Base-by-base conservation (phyloP, 352 stramenopile genomes). In the Phytophthora quininea region DNA sequence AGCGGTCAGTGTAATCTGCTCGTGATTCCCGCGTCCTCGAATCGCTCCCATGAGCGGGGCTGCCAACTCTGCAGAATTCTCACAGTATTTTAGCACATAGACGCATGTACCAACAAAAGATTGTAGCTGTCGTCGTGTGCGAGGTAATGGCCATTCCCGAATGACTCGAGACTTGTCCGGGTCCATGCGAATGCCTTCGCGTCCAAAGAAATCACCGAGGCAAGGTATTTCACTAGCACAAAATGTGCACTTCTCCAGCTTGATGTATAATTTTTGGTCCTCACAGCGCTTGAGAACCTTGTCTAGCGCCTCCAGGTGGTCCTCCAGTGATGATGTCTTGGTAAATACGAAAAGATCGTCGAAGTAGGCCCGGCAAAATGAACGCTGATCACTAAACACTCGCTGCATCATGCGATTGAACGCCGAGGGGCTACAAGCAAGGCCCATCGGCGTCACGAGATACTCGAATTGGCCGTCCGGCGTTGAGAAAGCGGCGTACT, bases 271-370 rank as follows among this genome's bases (percentile, higher is more conserved):
- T n/a, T 74, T 40, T 7, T 57, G 19, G 1, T 74, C 37, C 29
- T 59, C 24, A 29, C 48, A 66, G 2, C 50, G 53, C 12, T 15
- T 2, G 3, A 80, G 43, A 15, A 77, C 67, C n/a, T 27, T 51
- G 27, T 60, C 51, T 1, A 80, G 27, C 0, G 62, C 55, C 0
- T 32, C 63, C 1, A 54, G n/a, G 35, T 80, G 68, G 7, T 53
- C 49, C 1, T 72, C 53, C 12, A 72, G 19, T 7, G 60, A 29
- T 11, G 47, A 38, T 31, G 14, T 50, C 12, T 35, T 47, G 19
- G 49, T 78, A 48, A 69, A 75, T 4, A 74, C 61, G 50, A 64
- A 74, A n/a, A n/a, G n/a, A n/a, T n/a, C n/a, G n/a, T n/a, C n/a
- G n/a, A n/a, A n/a, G n/a, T n/a, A n/a, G n/a, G 32, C 48, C 7